A percentile compares a stretch with the other conserved stretches of the same genome.
Evolutionary conservation across 108 stramenopile genomes (phyloP).

Genomic region (Nitzschia inconspicua): DNA sequence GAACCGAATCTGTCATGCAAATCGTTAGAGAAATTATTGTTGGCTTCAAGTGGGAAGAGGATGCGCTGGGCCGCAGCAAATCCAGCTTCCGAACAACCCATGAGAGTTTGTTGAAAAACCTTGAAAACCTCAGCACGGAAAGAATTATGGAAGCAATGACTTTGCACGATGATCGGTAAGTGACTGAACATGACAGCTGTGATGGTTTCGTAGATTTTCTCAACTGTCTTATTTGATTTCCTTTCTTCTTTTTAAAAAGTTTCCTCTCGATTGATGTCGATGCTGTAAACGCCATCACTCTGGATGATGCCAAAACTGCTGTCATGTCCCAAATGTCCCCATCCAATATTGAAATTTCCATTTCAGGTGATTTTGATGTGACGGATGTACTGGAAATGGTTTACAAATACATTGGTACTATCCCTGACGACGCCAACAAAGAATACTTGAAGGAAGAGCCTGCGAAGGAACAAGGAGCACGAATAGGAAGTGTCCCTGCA

Average conservation of each 20-base stretch:
- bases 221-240: not conserved
- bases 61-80: constrained; percentile 92
- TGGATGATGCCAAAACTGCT: constrained; percentile 84
- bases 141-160: constrained; percentile 81
- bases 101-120: constrained; percentile 83
- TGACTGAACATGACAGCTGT: not conserved
- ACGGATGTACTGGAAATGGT: constrained; percentile 88
- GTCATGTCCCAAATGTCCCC: constrained; percentile 91
- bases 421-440: constrained; percentile 77
- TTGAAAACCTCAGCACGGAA: constrained; percentile 83
- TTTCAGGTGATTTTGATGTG: constrained; percentile 95
- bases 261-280: constrained; percentile 89
- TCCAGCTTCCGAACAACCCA: constrained; percentile 84
- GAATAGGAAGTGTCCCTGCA: constrained; percentile 49
- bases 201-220: not conserved
- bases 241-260: constrained; percentile 31
- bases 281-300: constrained; percentile 76
- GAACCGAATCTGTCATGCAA: constrained; percentile 93
- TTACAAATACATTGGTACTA: constrained; percentile 91
- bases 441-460: constrained; percentile 53
- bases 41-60: constrained; percentile 94
- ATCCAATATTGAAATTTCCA: constrained; percentile 84
- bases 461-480: constrained; percentile 16
- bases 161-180: constrained; percentile 61
- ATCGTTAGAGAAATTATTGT: constrained; percentile 89